A percentile compares a stretch with the other conserved stretches of the same genome.
Conservation (phyloP, 306 rosid genomes). For the Rubus parviflorus region DNA sequence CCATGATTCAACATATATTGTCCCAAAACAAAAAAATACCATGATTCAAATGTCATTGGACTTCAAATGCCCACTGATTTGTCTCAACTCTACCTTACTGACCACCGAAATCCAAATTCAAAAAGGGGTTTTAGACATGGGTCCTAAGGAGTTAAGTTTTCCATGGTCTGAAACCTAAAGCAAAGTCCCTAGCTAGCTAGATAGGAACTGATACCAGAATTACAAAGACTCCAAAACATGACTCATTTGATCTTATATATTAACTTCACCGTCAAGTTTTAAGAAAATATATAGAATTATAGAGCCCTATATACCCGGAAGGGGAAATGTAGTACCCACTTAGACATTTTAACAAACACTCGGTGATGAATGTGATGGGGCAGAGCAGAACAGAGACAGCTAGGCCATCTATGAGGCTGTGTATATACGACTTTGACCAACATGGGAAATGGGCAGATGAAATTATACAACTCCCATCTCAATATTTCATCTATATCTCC, state of each 20-base stretch:
- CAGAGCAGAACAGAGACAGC: slow-evolving; percentile 11
- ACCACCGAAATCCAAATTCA: slow-evolving; percentile 16
- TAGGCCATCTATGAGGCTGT: slow-evolving; percentile 11
- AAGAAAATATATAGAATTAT: slow-evolving; percentile 21
- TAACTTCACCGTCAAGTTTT: slow-evolving; percentile 19
- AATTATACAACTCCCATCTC: slow-evolving; percentile 3
- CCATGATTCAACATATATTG: background rate
- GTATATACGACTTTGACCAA: slow-evolving; percentile 6
- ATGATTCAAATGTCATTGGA: slow-evolving; percentile 3
- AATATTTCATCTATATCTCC: background rate
- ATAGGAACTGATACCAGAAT: slow-evolving; percentile 46
- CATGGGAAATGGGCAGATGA: slow-evolving; percentile 4
- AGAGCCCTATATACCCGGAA: slow-evolving; percentile 13
- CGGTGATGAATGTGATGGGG: slow-evolving; percentile 25
- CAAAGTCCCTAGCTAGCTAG: background rate
- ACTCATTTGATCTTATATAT: background rate
- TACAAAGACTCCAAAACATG: background rate
- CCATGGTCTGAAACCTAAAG: background rate
- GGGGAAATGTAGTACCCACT: slow-evolving; percentile 35
- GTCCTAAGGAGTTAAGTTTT: slow-evolving; percentile 28
- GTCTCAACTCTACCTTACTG: slow-evolving; percentile 31
- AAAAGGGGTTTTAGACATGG: slow-evolving; percentile 23
- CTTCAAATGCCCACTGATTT: slow-evolving; percentile 5
- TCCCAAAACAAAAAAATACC: background rate
- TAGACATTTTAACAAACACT: slow-evolving; percentile 23